Base-by-base conservation (phyloP, 2,329 filamentous ascomycete genomes). In the Periconia sp. region DNA sequence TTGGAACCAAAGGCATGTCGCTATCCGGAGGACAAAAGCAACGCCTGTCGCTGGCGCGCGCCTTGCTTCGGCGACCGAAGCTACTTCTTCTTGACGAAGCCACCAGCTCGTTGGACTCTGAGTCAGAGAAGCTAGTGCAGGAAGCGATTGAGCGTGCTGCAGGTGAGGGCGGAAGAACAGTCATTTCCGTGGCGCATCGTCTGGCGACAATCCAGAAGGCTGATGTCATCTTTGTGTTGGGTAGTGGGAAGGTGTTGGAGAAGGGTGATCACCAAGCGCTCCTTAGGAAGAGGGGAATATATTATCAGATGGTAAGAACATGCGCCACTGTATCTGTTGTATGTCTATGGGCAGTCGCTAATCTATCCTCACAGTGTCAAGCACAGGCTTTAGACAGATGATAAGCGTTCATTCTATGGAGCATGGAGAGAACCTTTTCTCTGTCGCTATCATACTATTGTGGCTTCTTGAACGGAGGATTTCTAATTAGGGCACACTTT, bases 321-420 rank as follows among this genome's bases (percentile, higher is more conserved):
- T n/a, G n/a, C n/a, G n/a, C n/a, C n/a, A n/a, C n/a, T n/a, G n/a
- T n/a, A n/a, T n/a, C n/a, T n/a, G n/a, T n/a, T n/a, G n/a, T n/a
- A n/a, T n/a, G n/a, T n/a, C n/a, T n/a, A n/a, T n/a, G n/a, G n/a
- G n/a, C 24, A n/a, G 12, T 5, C 12, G 44, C 57, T 59, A 46
- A 62, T 33, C 4, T 21, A 10, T 36, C 2, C 23, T 6, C 17
- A 16, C 29, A 67, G 64, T 71, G 68, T 50, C 67, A 69, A 46
- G 64, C 66, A 11, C 68, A 71, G 40, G 68, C 68, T 41, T 49
- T 71, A 38, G 66, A 70, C 51, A 59, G 61, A 5, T 70, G 30
- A 36, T 15, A 1, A 2, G 10, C 5, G 11, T 24, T 9, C 21
- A 17, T 13, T 12, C n/a, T n/a, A n/a, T n/a, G n/a, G n/a, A n/a